Evolutionary conservation across 2,329 filamentous ascomycete genomes (phyloP).

Genomic region (Dactylellina leptospora): DNA sequence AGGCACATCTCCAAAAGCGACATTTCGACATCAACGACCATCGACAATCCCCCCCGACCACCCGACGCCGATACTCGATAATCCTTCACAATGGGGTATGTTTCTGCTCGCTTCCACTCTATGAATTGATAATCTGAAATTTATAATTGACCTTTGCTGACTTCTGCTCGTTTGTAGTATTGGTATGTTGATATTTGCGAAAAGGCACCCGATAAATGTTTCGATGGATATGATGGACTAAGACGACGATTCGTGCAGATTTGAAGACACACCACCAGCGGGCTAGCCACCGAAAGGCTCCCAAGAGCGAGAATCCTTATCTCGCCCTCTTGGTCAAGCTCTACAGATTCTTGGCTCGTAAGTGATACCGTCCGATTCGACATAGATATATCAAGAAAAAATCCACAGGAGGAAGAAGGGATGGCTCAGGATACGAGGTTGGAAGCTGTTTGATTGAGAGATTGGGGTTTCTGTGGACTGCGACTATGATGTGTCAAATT

Average conservation of each 20-base stretch:
- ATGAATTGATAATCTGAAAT: constrained; percentile 1
- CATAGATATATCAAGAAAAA: neutral
- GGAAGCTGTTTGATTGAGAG: constrained; percentile 43
- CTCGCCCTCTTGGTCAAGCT: constrained; percentile 97
- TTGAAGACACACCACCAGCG: constrained; percentile 71
- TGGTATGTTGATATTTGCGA: constrained; percentile 46
- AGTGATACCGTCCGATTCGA: constrained; percentile 62
- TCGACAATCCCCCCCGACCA: constrained; percentile 19
- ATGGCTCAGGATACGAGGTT: constrained; percentile 31
- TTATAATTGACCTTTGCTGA: constrained; percentile 18
- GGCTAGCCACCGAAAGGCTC: constrained; percentile 83
- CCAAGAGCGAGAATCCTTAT: constrained; percentile 98
- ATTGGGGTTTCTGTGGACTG: too few relatives aligned
- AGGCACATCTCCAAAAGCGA: constrained; percentile 44
- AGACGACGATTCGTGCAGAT: constrained; percentile 58
- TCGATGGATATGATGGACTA: constrained; percentile 22
- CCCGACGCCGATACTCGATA: constrained; percentile 25
- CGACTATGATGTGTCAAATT: constrained; percentile 6
- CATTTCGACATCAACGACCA: constrained; percentile 51
- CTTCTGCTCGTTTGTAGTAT: constrained; percentile 29
- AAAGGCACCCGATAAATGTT: neutral
- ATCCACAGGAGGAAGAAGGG: constrained; percentile 32
- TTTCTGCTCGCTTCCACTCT: neutral
- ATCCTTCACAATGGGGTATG: constrained; percentile 53
- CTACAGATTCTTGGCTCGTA: constrained; percentile 96